These are phyloP conservation scores for Ruellia speciosa DNA, from an alignment of 305 asterid species.

Conservation along the genomic window DNA sequence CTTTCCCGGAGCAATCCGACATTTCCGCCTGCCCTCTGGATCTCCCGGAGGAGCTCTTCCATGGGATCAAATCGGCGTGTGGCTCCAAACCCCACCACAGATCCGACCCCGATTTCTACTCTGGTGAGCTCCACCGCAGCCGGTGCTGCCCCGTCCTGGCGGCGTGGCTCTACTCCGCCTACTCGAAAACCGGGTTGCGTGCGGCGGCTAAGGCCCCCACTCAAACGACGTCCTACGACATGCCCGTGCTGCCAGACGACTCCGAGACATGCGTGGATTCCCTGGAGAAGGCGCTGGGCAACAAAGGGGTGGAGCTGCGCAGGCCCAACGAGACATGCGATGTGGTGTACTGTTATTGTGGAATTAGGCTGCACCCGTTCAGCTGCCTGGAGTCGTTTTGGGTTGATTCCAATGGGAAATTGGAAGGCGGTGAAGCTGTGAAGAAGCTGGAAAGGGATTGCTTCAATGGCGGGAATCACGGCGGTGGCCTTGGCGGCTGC, in stretches of 20 bases:
- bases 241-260: constrained; percentile 86
- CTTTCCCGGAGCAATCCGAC: constrained; percentile 79
- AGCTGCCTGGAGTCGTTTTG: constrained; percentile 67
- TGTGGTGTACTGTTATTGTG: constrained; percentile 74
- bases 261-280: constrained; percentile 78
- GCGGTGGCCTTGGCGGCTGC: constrained; percentile 42
- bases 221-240: constrained; percentile 41
- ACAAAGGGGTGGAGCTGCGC: constrained; percentile 44
- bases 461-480: constrained; percentile 18
- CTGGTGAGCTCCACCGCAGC: constrained; percentile 50
- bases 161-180: constrained; percentile 85
- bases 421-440: constrained; percentile 53
- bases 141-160: constrained; percentile 91
- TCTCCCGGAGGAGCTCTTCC: constrained; percentile 65
- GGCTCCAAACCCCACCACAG: constrained; percentile 38
- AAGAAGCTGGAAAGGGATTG: constrained; percentile 63
- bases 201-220: constrained; percentile 23
- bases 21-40: constrained; percentile 62
- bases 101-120: constrained; percentile 31
- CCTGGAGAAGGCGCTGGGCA: constrained; percentile 59
- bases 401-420: constrained; percentile 40
- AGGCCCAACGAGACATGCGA: constrained; percentile 77
- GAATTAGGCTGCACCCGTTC: constrained; percentile 68
- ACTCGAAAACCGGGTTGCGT: constrained; percentile 56
- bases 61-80: constrained; percentile 58